Evolutionary conservation across 805 yeast genomes (phyloP).

Genomic region (Hanseniaspora mollemarum): DNA sequence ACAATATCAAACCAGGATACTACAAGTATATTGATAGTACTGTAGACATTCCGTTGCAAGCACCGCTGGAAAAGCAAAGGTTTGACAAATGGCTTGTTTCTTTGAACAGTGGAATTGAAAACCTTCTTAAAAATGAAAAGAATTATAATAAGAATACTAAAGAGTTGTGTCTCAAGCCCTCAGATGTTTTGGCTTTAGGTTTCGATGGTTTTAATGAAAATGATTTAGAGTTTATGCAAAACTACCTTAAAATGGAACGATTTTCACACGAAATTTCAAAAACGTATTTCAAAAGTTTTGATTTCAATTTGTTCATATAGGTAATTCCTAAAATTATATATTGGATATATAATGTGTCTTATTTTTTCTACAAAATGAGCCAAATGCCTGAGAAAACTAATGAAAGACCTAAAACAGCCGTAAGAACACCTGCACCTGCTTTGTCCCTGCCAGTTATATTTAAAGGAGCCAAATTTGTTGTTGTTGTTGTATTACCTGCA

Average conservation of each 20-base stretch:
- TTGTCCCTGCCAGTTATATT: constrained; percentile 37
- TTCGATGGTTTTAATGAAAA: constrained; percentile 29
- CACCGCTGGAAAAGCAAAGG: constrained; percentile 13
- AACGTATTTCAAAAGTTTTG: constrained; percentile 8
- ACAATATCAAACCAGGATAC: constrained; percentile 13
- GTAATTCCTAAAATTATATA: not conserved
- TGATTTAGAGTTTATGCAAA: constrained; percentile 23
- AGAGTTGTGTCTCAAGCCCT: constrained; percentile 18
- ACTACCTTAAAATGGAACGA: constrained; percentile 14
- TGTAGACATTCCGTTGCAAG: constrained; percentile 13
- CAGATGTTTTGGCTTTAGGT: constrained; percentile 21
- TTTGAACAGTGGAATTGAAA: not conserved
- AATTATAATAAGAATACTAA: not conserved
- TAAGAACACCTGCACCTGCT: constrained; percentile 63
- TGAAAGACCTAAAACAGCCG: constrained; percentile 42
- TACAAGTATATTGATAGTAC: constrained; percentile 4
- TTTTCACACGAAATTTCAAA: not conserved
- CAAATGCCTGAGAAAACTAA: constrained; percentile 37
- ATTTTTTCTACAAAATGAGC: constrained; percentile 31
- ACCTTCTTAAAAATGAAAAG: not conserved
- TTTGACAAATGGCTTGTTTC: constrained; percentile 4
- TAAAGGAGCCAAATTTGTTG: constrained; percentile 33
- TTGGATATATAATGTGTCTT: too few species aligned
- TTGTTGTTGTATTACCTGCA: constrained; percentile 38
- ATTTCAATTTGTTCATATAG: constrained; percentile 10